phyloP scores from a whole-genome alignment of 1,284 basidiomycete genomes.

The Anthracocystis panici-leucophaei region DNA sequence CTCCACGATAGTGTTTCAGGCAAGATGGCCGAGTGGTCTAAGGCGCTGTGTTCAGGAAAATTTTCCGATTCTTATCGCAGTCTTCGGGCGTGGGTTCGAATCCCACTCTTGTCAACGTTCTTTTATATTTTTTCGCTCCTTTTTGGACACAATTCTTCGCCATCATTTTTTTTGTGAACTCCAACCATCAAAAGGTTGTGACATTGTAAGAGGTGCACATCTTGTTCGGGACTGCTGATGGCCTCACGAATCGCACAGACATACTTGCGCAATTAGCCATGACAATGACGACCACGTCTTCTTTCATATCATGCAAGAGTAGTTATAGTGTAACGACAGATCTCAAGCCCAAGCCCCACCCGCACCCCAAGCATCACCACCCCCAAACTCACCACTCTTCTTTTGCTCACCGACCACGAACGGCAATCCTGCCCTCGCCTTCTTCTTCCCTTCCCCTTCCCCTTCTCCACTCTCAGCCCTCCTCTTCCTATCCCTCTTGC shows the following conservation, averaged over 20 bases:
- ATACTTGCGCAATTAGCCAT: no score
- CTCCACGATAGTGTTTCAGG: constrained; percentile 10
- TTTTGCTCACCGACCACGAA: constrained; percentile 8
- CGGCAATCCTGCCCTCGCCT: constrained; percentile 22
- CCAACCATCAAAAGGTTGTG: no score
- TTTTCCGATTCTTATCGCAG: constrained; percentile 36
- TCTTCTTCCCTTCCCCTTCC: constrained; percentile 14
- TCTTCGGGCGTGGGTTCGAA: constrained; percentile 70
- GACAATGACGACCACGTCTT: no score
- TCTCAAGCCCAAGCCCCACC: constrained; percentile 26
- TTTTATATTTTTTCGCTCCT: constrained; percentile 32
- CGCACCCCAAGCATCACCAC: constrained; percentile 37
- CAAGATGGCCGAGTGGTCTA: constrained; percentile 70
- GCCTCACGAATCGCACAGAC: no score
- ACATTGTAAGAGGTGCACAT: no score
- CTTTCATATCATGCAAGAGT: no score
- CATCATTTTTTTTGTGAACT: constrained; percentile 4
- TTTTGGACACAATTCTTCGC: not conserved
- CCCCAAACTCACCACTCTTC: constrained; percentile 20
- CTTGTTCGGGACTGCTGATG: no score
- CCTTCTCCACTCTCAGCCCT: not conserved
- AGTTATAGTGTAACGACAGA: no score
- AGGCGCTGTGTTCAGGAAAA: constrained; percentile 61
- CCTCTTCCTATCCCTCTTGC: constrained; percentile 27
- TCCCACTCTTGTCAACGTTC: constrained; percentile 70